phyloP scores from a whole-genome alignment of 139 green algal species.

The Desmodesmus armatus region DNA sequence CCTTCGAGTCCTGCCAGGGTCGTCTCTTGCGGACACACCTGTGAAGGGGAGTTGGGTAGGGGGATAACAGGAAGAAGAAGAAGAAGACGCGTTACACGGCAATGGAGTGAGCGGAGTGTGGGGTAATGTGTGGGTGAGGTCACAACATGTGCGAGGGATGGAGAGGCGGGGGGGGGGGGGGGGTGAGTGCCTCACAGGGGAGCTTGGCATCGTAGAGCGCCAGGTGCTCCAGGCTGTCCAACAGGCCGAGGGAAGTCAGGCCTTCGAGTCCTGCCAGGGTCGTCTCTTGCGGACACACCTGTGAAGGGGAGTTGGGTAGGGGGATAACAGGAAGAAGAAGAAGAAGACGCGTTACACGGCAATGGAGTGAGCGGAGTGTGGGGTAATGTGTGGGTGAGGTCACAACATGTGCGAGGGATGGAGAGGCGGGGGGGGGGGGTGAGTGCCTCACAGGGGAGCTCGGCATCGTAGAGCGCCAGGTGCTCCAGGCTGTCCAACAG shows the following conservation, averaged over 20 bases:
- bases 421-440: too few relatives aligned
- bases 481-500: background rate
- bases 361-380: too few relatives aligned
- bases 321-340: too few relatives aligned
- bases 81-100: too few relatives aligned
- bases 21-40: background rate
- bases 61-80: too few relatives aligned
- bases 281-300: background rate
- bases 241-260: background rate
- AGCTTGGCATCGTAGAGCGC: slow-evolving; percentile 26
- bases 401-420: too few relatives aligned
- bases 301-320: background rate
- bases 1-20: background rate
- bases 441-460: slow-evolving; percentile 2
- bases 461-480: slow-evolving; percentile 22
- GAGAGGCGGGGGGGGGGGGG: too few relatives aligned
- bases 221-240: background rate
- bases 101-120: too few relatives aligned
- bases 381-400: too few relatives aligned
- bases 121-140: too few relatives aligned
- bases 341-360: too few relatives aligned
- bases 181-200: background rate
- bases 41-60: background rate
- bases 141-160: too few relatives aligned
- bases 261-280: background rate